Evolutionary conservation across 1,284 basidiomycete species (phyloP), one percentile per base, ranked within the genome.

Genomic region (Porodaedalea pini): DNA sequence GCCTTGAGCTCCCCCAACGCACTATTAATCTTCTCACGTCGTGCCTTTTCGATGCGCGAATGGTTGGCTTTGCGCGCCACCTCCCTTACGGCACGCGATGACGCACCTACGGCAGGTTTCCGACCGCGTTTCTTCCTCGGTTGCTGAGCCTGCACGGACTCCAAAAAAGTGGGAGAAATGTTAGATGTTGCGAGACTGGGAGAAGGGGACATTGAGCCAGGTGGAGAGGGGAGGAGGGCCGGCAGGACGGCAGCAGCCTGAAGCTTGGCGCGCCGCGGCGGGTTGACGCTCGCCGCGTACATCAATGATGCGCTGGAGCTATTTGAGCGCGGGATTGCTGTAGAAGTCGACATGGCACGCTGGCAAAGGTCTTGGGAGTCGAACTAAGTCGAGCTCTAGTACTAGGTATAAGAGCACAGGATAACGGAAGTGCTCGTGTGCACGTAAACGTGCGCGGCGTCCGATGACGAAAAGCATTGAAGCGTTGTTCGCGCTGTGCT

Each of bases 11-110:
- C 80, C 3, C 84, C 75, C 7, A 92, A 77, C 0, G 89, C 86
- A 48, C 89, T 86, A 67, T 92, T 92, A 60, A 92, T 92, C 76
- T 90, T 91, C 1, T 88, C 90, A 34, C 89, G 77, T 15, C 90
- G 75, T 0, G 88, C 85, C 65, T 91, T 90, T 72, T 92, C 89
- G 68, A 92, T 92, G 57, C 90, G 83, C 8, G 86, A 89, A 65
- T 92, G 89, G 68, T 90, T 90, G 44, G 89, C 79, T 67, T 90
- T 88, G 58, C 89, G 84, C 70, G 86, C 84, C 1, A 86, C 80
- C 69, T 90, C 87, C 54, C 88, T 78, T 31, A 86, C 86, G 4
- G 81, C 78, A 60, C 86, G 85, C 11, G 87, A 86, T 49, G 86
- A 69, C 10, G 80, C 75, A 0, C 48, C 50, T 11, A 21, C n/a